Evolutionary conservation across 2,329 filamentous ascomycete genomes (phyloP).

Genomic region (Aspergillus fumigatiaffinis): DNA sequence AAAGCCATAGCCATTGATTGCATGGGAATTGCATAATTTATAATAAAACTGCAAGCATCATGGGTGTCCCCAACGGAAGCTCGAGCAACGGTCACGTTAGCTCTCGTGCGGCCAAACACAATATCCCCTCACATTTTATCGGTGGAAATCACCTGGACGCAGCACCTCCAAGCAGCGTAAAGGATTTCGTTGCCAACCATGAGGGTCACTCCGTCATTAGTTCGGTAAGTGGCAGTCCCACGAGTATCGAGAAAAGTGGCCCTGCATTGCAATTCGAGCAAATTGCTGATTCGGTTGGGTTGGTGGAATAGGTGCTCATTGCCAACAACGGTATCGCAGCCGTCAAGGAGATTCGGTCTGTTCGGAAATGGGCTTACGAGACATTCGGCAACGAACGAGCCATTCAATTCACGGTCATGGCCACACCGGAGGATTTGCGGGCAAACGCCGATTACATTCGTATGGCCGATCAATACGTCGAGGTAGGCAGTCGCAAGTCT

Average conservation of each 20-base stretch:
- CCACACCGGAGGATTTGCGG: constrained; percentile 92
- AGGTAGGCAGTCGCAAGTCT: constrained; percentile 48
- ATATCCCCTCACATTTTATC: constrained; percentile 89
- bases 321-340: constrained; percentile 99
- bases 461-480: constrained; percentile 99
- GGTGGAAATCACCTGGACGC: constrained; percentile 84
- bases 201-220: constrained; percentile 98
- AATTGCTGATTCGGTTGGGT: too few relatives aligned
- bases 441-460: constrained; percentile 99
- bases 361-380: constrained; percentile 99
- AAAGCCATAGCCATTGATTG: constrained; percentile 14
- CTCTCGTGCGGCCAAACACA: constrained; percentile 75
- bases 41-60: constrained; percentile 30
- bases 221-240: constrained; percentile 65
- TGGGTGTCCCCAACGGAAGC: constrained; percentile 38
- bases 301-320: constrained; percentile 71
- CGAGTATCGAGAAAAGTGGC: background rate
- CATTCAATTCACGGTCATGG: constrained; percentile 99
- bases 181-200: constrained; percentile 88
- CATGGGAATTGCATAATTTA: constrained; percentile 22
- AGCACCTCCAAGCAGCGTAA: constrained; percentile 79
- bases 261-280: background rate
- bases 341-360: constrained; percentile 98
- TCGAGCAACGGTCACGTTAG: constrained; percentile 51
- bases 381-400: constrained; percentile 97